Base-by-base conservation (phyloP, 306 rosid genomes). In the Canavalia gladiata region DNA sequence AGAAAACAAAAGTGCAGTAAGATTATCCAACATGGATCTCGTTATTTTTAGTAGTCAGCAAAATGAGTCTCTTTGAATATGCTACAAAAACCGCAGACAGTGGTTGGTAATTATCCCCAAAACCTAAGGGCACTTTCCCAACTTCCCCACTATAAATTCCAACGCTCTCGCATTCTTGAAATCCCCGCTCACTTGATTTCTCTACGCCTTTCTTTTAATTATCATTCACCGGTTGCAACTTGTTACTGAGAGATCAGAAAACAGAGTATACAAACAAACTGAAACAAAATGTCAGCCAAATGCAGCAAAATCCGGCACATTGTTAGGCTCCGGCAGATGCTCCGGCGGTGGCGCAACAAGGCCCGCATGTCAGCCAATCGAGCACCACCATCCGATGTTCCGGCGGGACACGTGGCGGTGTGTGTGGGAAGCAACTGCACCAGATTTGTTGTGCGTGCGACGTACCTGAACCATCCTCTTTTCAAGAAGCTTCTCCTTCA, bases 231-330 rank as follows among this genome's bases (percentile, higher is more conserved):
- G 3, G 2, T 43, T 41, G 37, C 28, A 64, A 51, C 39, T 33
- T 18, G 31, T 37, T 37, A 18, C 25, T 18, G 25, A 18, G 25
- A 18, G 25, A 18, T 18, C 25, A 18, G 25, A 18, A 18, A 45
- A 0, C 5, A 25, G 6, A 12, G 25, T 18, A 18, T 18, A 18
- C 25, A 18, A 18, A 12, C 4, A 57, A 35, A 13, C 34, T 5
- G 7, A 31, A 25, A 4, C 12, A 7, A 46, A 68, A 91, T 91
- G 97, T 81, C 96, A 34, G 43, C 80, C 10, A 95, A 91, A 79
- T 90, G 98, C 92, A 89, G 94, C 90, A 90, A 88, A 84, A 93
- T 93, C 91, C 90, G 97, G 31, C 97, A 94, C 97, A 95, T 95
- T 83, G 99, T 95, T 2, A 75, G 93, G 68, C 92, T 95, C 42